phyloP scores from a whole-genome alignment of 768 basidiomycete genomes.

The Mycena belliarum region DNA sequence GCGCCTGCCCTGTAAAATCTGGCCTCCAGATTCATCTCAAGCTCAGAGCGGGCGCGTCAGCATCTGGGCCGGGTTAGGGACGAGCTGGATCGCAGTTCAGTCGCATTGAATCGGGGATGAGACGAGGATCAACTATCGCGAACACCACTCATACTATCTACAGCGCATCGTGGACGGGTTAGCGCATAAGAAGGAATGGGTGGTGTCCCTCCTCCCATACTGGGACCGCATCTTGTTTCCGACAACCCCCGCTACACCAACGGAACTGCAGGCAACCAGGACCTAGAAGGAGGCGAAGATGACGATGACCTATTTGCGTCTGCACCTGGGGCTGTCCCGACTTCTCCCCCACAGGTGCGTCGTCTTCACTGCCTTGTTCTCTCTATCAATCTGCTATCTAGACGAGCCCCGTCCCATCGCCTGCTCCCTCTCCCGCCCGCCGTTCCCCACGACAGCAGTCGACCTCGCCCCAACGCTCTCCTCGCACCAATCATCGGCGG shows the following conservation, averaged over 20 bases:
- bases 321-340: not conserved
- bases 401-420: too few relatives aligned
- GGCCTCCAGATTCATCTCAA: slow-evolving; percentile 38
- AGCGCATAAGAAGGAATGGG: not conserved
- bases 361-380: too few relatives aligned
- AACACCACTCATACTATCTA: not conserved
- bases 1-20: slow-evolving; percentile 49
- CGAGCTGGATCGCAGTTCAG: slow-evolving; percentile 19
- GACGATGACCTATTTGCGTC: not conserved
- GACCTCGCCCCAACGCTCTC: too few relatives aligned
- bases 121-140: too few relatives aligned
- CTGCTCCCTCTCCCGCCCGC: too few relatives aligned
- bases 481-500: too few relatives aligned
- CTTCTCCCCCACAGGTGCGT: too few relatives aligned
- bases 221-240: not conserved
- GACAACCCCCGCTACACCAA: not conserved
- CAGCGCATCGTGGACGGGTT: not conserved
- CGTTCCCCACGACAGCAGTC: too few relatives aligned
- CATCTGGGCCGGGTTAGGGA: slow-evolving; percentile 28
- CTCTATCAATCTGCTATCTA: too few relatives aligned
- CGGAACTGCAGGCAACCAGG: not conserved
- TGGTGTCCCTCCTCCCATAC: not conserved
- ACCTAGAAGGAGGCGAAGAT: not conserved
- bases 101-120: too few relatives aligned
- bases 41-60: not conserved